Base-by-base conservation (phyloP, 2,329 filamentous ascomycete species). In the Fusarium domesticum region DNA sequence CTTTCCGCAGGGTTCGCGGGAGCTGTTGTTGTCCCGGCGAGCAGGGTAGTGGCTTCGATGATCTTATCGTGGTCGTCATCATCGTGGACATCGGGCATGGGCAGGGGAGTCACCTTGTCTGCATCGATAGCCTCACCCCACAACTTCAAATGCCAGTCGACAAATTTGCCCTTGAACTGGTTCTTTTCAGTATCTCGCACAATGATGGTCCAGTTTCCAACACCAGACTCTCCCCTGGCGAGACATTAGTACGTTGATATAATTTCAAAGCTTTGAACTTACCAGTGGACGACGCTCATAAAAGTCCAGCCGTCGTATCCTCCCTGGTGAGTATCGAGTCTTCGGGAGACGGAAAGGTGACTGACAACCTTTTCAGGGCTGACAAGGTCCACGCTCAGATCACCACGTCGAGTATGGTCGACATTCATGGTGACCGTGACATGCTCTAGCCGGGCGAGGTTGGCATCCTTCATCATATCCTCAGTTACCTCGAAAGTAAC, bases 381-480 rank as follows among this genome's bases (percentile, higher is more conserved):
- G 62, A 88, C 81, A 35, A 98, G 74, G 62, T 98, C 93, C 30
- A 95, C 92, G 62, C 89, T 96, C 18, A 98, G 67, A 64, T 98
- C 93, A 44, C 93, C 93, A 53, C 93, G 85, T 47, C 87, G 85
- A 3, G 80, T 83, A 64, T 98, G 93, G 42, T 88, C 80, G 18
- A 96, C 78, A 60, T 98, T 98, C 91, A 98, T 98, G 3, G 92
- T 97, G 28, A 98, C 81, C 1, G 92, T 97, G 28, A 98, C 88
- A 69, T 98, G 93, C 71, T 98, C 93, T 18, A 98, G 63, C 14
- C 87, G 83, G 59, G 84, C 89, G 12, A 98, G 66, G 63, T 98
- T 98, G 55, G 89, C 89, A 17, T 82, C 69, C 61, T 85, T 81
- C 45, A 97, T 72, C 81, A 91, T 89, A 16, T 90, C 82, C 42